Conservation (phyloP, 495 filamentous ascomycete species). For the Letharia lupina region DNA sequence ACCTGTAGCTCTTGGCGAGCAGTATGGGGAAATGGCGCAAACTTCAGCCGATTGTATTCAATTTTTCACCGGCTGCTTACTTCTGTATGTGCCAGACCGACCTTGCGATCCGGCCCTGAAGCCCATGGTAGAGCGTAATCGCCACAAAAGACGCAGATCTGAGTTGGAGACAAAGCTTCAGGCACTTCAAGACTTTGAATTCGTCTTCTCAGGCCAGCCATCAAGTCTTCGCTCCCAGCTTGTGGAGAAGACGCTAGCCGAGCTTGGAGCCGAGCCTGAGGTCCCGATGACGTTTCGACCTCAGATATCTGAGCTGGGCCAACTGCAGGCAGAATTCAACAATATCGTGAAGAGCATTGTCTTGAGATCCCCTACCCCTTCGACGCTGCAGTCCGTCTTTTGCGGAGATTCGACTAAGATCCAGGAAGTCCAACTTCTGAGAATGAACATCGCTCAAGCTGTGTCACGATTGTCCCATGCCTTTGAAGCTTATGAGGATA, state of each 20-base stretch:
- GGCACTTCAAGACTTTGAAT: slow-evolving; percentile 56
- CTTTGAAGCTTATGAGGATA: slow-evolving; percentile 74
- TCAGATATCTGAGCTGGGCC: slow-evolving; percentile 50
- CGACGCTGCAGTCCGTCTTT: neutral
- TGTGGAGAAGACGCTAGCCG: slow-evolving; percentile 48
- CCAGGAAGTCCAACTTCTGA: slow-evolving; percentile 49
- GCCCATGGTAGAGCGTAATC: slow-evolving; percentile 60
- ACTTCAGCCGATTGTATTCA: slow-evolving; percentile 27
- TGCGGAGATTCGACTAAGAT: slow-evolving; percentile 24
- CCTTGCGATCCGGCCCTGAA: slow-evolving; percentile 78
- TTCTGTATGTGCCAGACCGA: slow-evolving; percentile 77
- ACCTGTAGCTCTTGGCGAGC: neutral
- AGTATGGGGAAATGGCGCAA: neutral
- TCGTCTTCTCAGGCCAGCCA: slow-evolving; percentile 56
- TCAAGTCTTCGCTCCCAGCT: slow-evolving; percentile 54
- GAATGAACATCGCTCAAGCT: slow-evolving; percentile 64
- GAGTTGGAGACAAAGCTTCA: slow-evolving; percentile 49
- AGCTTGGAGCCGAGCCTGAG: slow-evolving; percentile 53
- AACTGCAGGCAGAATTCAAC: slow-evolving; percentile 74
- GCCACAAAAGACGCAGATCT: slow-evolving; percentile 48
- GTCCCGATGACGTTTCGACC: slow-evolving; percentile 68
- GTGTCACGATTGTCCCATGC: slow-evolving; percentile 53
- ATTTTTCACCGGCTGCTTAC: slow-evolving; percentile 57
- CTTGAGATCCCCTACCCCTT: slow-evolving; percentile 38
- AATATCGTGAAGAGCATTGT: slow-evolving; percentile 64